Evolutionary conservation across 2,329 filamentous ascomycete species (phyloP).

Genomic region (Orbilia quercus): DNA sequence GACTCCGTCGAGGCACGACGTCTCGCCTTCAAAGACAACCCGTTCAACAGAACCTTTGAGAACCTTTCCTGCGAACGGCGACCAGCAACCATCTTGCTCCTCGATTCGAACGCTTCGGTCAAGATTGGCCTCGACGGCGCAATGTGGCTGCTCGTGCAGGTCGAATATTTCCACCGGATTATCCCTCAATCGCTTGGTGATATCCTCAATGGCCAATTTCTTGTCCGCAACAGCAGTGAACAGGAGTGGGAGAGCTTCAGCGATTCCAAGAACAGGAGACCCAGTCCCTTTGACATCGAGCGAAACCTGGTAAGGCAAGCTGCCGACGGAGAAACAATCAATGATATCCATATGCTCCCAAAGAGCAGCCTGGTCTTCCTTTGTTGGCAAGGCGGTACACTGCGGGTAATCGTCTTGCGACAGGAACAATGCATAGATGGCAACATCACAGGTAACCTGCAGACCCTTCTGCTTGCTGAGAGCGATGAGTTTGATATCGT

Average conservation of each 20-base stretch:
- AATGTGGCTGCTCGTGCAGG: conserved; percentile 80
- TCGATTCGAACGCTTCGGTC: conserved; percentile 74
- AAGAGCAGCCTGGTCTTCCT: conserved; percentile 75
- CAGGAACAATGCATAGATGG: conserved; percentile 81
- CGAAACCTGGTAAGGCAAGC: conserved; percentile 80
- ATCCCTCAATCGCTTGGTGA: conserved; percentile 77
- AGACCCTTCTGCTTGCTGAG: conserved; percentile 84
- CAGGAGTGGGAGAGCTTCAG: conserved; percentile 78
- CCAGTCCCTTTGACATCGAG: conserved; percentile 68
- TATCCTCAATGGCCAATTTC: conserved; percentile 77
- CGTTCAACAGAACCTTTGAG: conserved; percentile 78
- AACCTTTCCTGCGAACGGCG: conserved; percentile 76
- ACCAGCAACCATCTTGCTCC: conserved; percentile 69
- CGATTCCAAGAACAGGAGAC: conserved; percentile 74
- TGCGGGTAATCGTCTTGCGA: conserved; percentile 76
- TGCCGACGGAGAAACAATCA: conserved; percentile 82
- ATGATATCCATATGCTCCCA: conserved; percentile 79
- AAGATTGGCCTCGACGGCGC: conserved; percentile 79
- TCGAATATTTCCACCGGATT: conserved; percentile 85
- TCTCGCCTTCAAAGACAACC: conserved; percentile 79
- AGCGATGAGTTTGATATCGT: conserved; percentile 80
- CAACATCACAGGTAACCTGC: conserved; percentile 83
- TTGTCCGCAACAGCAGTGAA: conserved; percentile 81
- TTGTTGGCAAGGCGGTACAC: conserved; percentile 74
- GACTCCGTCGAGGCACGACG: conserved; percentile 79